Base-by-base conservation (phyloP, 192 early-diverging fungal genomes). In the Helicostylum pulchrum region DNA sequence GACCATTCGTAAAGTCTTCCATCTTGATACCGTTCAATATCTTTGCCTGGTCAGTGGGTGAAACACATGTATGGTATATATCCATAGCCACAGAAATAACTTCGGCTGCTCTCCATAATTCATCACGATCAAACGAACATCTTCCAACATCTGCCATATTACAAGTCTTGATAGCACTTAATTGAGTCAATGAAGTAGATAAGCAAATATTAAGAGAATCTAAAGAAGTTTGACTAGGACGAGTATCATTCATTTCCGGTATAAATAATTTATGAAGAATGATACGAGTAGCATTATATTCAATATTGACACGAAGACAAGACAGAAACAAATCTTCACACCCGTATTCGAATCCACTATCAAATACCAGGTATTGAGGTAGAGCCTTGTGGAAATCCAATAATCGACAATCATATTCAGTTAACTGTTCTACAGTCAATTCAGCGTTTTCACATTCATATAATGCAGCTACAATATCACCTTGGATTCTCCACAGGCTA, bases 331-430 rank as follows among this genome's bases (percentile, higher is more conserved):
- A 49, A 31, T 75, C 74, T 45, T 64, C 46, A 53, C 60, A 64
- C 4, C 74, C 74, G 47, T 75, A 75, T 44, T 67, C 68, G n/a
- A 75, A 75, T 0, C 74, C 74, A 44, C 67, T 67, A 30, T 75
- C 74, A 49, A 75, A 61, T 19, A 55, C 44, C 51, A 75, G 55
- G 26, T 75, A 75, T 0, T 46, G 12, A 0, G 74, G 74, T 11
- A 75, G 30, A 1, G 19, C 20, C 11, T 63, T 43, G 7, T 66
- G 59, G 26, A 57, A 65, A 3, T 26, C 55, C 15, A 62, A n/a
- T 3, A 71, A 44, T 7, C 59, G 54, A 19, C 44, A 26, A 7
- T 70, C 68, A 43, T 61, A 75, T 2, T 67, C 58, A 19, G 44
- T 36, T 14, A 75, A 42, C 15, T 64, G 51, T 9, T 75, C 68